Base-by-base conservation (phyloP, 106 monocot genomes). In the Dioscorea zingiberensis region DNA sequence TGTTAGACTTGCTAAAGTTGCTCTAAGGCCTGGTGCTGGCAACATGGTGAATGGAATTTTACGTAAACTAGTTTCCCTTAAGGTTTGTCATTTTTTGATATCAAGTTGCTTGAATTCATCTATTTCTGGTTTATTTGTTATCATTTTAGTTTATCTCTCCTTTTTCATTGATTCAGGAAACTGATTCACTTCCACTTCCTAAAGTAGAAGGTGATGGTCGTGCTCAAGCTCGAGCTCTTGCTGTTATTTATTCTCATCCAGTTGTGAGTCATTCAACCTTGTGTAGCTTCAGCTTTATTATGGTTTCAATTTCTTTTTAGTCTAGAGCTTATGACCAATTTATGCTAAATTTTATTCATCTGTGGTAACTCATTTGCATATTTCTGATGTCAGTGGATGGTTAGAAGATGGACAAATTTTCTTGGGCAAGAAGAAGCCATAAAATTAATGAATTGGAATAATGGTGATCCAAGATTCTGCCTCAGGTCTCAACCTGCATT, bases 1-100 rank as follows among this genome's bases (percentile, higher is more conserved):
- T 78, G 98, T 98, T 76, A 81, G 63, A 71, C 93, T 98, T 71
- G 89, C 98, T 60, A 98, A 98, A 76, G 65, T 74, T 65, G 83
- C 89, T 78, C 60, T 98, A 59, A 86, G 98, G 64, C 81, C 92
- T 80, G 98, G 98, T 66, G 98, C 98, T 60, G 98, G 98, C 59
- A 98, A 93, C 66, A 62, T 98, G 75, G 98, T 98, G 25, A 98
- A 98, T 84, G 98, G 82, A 60, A 80, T 98, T 60, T 58, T 98
- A 69, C 77, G 92, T 32, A 98, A 82, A 51, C 79, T 98, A 46
- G 65, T 89, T 76, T 70, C 48, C 59, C 60, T 81, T 29, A 82
- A 89, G 92, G 98, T 98, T 64, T 53, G 77, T 4, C 54, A 58
- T 25, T 17, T 55, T 63, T 53, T 30, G 47, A 27, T 55, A 38